Evolutionary conservation across 2,329 filamentous ascomycete species (phyloP).

Genomic region (Juglanconis oblonga): DNA sequence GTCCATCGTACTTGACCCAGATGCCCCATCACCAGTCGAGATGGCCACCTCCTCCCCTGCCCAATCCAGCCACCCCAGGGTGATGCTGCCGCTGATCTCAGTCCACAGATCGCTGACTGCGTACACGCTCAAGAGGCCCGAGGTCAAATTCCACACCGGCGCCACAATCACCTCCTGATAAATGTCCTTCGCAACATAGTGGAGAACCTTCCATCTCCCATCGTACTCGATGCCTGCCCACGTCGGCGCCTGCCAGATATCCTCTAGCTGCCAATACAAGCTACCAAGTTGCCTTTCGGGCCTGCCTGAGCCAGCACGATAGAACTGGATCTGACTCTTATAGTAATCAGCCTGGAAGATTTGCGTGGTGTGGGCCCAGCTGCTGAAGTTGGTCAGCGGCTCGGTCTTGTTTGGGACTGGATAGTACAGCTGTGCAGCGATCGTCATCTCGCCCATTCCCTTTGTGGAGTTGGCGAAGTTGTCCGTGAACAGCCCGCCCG

Average conservation of each 20-base stretch:
- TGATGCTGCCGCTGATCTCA: slow-evolving; percentile 41
- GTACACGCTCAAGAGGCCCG: slow-evolving; percentile 49
- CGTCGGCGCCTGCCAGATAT: slow-evolving; percentile 62
- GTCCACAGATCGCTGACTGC: slow-evolving; percentile 58
- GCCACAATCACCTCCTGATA: slow-evolving; percentile 59
- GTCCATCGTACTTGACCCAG: slow-evolving; percentile 25
- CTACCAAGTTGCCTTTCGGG: slow-evolving; percentile 57
- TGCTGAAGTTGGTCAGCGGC: slow-evolving; percentile 54
- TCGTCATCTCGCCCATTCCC: slow-evolving; percentile 57
- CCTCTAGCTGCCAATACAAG: slow-evolving; percentile 65
- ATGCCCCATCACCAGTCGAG: slow-evolving; percentile 24
- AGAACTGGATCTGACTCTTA: slow-evolving; percentile 58
- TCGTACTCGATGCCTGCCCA: slow-evolving; percentile 64
- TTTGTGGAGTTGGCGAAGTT: slow-evolving; percentile 40
- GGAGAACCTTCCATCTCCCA: slow-evolving; percentile 61
- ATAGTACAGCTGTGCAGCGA: slow-evolving; percentile 54
- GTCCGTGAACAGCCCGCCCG: slow-evolving; percentile 42
- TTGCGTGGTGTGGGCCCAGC: slow-evolving; percentile 61
- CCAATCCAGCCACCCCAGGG: slow-evolving; percentile 50
- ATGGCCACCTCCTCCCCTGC: slow-evolving; percentile 37
- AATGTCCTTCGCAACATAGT: slow-evolving; percentile 55
- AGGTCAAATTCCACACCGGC: slow-evolving; percentile 50
- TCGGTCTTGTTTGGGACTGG: slow-evolving; percentile 52
- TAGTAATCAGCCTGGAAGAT: slow-evolving; percentile 65
- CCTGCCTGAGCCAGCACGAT: slow-evolving; percentile 55